phyloP scores from a whole-genome alignment of 2,329 filamentous ascomycete genomes.

The Apiospora malaysiana region DNA sequence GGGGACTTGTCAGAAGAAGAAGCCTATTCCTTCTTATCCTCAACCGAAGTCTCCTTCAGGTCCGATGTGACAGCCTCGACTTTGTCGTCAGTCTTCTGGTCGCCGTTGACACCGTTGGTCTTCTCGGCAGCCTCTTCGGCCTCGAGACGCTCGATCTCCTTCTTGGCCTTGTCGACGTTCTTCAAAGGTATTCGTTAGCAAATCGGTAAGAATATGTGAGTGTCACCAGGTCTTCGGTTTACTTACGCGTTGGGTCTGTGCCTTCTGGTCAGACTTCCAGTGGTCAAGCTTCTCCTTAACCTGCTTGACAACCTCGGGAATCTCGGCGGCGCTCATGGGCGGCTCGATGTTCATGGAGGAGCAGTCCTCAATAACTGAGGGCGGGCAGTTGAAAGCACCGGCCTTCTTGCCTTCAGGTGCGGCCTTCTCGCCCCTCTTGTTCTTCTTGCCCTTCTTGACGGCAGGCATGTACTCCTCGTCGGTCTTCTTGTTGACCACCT shows the following conservation, averaged over 20 bases:
- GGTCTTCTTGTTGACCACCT: slow-evolving; percentile 84
- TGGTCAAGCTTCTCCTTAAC: slow-evolving; percentile 87
- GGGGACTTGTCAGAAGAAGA: slow-evolving; percentile 31
- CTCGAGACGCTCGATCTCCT: slow-evolving; percentile 91
- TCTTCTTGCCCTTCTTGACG: slow-evolving; percentile 88
- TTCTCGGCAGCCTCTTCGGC: slow-evolving; percentile 62
- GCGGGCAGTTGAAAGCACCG: slow-evolving; percentile 77
- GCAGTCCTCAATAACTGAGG: slow-evolving; percentile 91
- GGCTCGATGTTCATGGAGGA: slow-evolving; percentile 83
- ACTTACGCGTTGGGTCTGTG: slow-evolving; percentile 88
- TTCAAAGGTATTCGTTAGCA: slow-evolving; percentile 48
- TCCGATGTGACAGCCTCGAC: slow-evolving; percentile 60
- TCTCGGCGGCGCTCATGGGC: slow-evolving; percentile 83
- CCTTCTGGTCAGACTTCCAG: slow-evolving; percentile 90
- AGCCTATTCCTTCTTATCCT: slow-evolving; percentile 58
- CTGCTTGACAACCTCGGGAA: slow-evolving; percentile 82
- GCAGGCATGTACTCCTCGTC: slow-evolving; percentile 86
- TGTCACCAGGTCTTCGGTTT: neutral
- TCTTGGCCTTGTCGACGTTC: slow-evolving; percentile 97
- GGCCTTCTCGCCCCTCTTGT: slow-evolving; percentile 70
- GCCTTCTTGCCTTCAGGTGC: slow-evolving; percentile 51
- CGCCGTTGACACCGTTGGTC: slow-evolving; percentile 52
- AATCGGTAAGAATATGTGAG: neutral
- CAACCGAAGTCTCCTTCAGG: slow-evolving; percentile 57
- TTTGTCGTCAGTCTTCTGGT: slow-evolving; percentile 54